Percentiles rank a stretch among this genome's conserved stretches.
Evolutionary conservation across 768 basidiomycete species (phyloP).

Genomic region (Suillus weaverae): DNA sequence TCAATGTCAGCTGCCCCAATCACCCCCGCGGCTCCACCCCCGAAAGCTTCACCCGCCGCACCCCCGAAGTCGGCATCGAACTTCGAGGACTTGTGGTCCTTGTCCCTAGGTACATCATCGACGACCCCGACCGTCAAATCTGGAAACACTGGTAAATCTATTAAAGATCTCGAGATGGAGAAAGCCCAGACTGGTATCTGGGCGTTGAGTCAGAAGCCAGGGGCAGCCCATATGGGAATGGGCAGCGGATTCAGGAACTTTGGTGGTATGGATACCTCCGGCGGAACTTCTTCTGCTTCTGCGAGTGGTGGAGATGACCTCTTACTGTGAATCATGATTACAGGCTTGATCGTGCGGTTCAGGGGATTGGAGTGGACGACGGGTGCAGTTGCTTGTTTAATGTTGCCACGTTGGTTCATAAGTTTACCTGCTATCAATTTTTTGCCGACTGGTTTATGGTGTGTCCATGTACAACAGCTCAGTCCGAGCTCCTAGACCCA

Average conservation of each 20-base stretch:
- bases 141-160: conserved; percentile 60
- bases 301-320: conserved; percentile 42
- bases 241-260: conserved; percentile 36
- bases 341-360: not conserved
- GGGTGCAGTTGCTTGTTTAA: not conserved
- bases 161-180: conserved; percentile 88
- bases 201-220: conserved; percentile 43
- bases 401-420: not conserved
- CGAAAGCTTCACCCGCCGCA: conserved; percentile 33
- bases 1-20: conserved; percentile 17
- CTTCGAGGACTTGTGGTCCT: conserved; percentile 89
- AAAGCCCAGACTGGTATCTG: conserved; percentile 81
- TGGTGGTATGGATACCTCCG: conserved; percentile 21
- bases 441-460: not conserved
- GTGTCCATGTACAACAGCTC: not conserved
- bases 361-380: not conserved
- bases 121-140: conserved; percentile 36
- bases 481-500: not conserved
- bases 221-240: conserved; percentile 14
- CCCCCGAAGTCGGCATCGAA: conserved; percentile 46
- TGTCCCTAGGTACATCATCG: conserved; percentile 61
- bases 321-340: conserved; percentile 33
- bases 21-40: conserved; percentile 15
- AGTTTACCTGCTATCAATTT: not conserved
- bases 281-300: conserved; percentile 15